phyloP scores from a whole-genome alignment of 2,329 filamentous ascomycete species.

The Ophiostoma australiae region DNA sequence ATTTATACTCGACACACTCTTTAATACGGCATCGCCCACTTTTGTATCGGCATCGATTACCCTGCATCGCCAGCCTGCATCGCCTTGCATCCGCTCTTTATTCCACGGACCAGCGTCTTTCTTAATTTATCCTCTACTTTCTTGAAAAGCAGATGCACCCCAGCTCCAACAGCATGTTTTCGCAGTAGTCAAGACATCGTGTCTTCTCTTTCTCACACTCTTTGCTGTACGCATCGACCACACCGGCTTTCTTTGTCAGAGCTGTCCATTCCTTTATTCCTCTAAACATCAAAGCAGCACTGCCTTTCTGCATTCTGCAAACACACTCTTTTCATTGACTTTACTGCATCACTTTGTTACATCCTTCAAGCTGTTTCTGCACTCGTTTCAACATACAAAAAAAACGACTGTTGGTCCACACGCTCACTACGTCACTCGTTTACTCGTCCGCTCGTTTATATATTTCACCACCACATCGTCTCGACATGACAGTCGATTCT shows the following conservation, averaged over 20 bases:
- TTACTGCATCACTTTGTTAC: slow-evolving; percentile 12
- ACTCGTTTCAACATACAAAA: neutral
- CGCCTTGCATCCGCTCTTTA: neutral
- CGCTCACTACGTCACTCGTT: neutral
- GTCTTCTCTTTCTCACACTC: neutral
- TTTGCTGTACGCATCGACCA: slow-evolving; percentile 5
- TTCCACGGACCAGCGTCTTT: neutral
- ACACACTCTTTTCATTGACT: slow-evolving; percentile 5
- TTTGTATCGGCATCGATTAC: neutral
- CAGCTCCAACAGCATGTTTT: slow-evolving; percentile 13
- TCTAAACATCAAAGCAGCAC: neutral
- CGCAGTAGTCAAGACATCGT: slow-evolving; percentile 12
- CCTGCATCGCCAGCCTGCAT: neutral
- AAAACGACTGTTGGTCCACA: neutral
- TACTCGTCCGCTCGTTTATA: slow-evolving; percentile 8
- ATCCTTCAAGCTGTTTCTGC: neutral
- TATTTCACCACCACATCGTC: neutral
- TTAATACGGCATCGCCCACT: neutral
- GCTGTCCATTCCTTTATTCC: slow-evolving; percentile 7
- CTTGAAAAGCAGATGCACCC: neutral
- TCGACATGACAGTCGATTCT: neutral
- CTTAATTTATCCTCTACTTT: neutral
- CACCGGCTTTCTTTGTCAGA: slow-evolving; percentile 9
- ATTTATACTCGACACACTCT: slow-evolving; percentile 1
- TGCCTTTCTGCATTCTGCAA: neutral